Conservation (phyloP, 2,329 filamentous ascomycete genomes). For the Alternaria ethzedia region DNA sequence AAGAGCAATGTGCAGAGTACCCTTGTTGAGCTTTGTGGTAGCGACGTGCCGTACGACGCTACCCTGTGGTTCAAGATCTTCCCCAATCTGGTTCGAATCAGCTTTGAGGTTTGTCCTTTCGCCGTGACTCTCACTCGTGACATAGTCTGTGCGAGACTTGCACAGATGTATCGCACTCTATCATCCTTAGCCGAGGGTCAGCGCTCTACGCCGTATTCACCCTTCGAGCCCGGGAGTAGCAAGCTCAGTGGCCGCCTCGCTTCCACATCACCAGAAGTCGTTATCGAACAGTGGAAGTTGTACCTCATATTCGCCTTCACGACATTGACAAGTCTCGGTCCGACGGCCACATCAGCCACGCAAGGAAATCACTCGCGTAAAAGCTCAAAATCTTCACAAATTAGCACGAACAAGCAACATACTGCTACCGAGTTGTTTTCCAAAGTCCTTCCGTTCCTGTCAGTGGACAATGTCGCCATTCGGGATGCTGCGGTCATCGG, state of each 20-base stretch:
- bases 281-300: conserved; percentile 97
- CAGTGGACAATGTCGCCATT: conserved; percentile 78
- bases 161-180: conserved; percentile 91
- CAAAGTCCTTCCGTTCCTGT: conserved; percentile 85
- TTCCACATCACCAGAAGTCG: conserved; percentile 79
- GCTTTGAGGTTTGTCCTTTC: conserved; percentile 88
- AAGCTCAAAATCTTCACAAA: conserved; percentile 72
- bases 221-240: conserved; percentile 63
- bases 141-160: conserved; percentile 86
- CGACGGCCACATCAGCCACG: conserved; percentile 61
- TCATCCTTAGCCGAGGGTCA: conserved; percentile 75
- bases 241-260: conserved; percentile 63
- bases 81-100: conserved; percentile 89
- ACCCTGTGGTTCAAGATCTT: conserved; percentile 99
- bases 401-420: conserved; percentile 77
- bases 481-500: conserved; percentile 89
- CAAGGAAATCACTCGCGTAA: conserved; percentile 79
- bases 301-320: conserved; percentile 98
- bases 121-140: conserved; percentile 90
- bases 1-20: conserved; percentile 84
- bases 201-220: conserved; percentile 57
- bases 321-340: conserved; percentile 82
- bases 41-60: conserved; percentile 91
- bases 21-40: conserved; percentile 91
- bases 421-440: conserved; percentile 90